Evolutionary conservation across 2,329 filamentous ascomycete species (phyloP).

Genomic region (Fusarium sp.): DNA sequence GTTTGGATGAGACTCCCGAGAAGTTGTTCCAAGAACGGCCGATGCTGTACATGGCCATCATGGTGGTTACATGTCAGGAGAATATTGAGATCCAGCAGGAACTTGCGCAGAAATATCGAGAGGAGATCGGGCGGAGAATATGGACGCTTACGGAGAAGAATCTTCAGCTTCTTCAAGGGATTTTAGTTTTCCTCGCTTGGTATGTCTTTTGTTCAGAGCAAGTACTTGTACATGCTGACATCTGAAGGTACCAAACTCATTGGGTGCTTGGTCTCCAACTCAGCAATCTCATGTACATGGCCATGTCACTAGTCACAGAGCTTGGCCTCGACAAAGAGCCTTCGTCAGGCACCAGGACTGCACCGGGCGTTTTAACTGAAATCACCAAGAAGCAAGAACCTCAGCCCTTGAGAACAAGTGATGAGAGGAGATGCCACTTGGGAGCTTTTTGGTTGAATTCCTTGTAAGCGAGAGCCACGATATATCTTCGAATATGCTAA

Average conservation of each 20-base stretch:
- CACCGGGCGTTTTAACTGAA: neutral
- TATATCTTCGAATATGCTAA: fast-evolving
- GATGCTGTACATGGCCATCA: slow-evolving; percentile 17
- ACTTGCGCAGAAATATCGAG: slow-evolving; percentile 10
- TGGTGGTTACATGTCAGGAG: slow-evolving; percentile 14
- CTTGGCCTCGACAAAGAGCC: neutral
- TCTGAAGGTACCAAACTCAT: slow-evolving; percentile 6
- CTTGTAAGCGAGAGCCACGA: neutral
- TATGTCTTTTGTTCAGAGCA: neutral
- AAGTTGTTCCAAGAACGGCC: neutral
- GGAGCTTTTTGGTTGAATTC: slow-evolving; percentile 18
- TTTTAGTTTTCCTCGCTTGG: slow-evolving; percentile 14
- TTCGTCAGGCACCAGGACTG: neutral
- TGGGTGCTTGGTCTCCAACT: slow-evolving; percentile 3
- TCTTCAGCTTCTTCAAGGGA: neutral
- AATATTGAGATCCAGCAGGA: neutral
- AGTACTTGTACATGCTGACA: neutral
- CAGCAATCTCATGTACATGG: slow-evolving; percentile 10
- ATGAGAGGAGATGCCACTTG: slow-evolving; percentile 6
- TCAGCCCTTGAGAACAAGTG: neutral
- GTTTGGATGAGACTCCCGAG: neutral
- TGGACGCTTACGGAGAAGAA: slow-evolving; percentile 11
- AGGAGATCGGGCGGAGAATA: slow-evolving; percentile 5
- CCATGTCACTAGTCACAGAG: slow-evolving; percentile 10
- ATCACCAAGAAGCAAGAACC: neutral